Conservation (phyloP, 352 stramenopile species). For the Plasmopara halstedii region DNA sequence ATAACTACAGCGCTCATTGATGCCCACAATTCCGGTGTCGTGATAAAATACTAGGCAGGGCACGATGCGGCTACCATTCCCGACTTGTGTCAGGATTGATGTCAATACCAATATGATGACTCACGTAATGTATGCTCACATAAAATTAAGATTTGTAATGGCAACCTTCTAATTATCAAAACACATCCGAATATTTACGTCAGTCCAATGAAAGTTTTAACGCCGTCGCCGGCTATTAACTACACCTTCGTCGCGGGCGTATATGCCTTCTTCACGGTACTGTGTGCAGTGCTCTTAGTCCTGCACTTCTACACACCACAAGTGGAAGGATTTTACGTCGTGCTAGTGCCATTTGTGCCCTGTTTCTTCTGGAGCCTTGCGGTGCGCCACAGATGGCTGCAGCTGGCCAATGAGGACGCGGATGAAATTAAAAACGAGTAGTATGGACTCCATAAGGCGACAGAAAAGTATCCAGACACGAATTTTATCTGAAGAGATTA, state of each 20-base stretch:
- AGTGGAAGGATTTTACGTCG: constrained; percentile 81
- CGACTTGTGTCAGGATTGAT: no score
- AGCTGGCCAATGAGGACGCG: constrained; percentile 6
- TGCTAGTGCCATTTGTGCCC: constrained; percentile 70
- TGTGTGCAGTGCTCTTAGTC: constrained; percentile 50
- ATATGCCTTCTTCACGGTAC: constrained; percentile 58
- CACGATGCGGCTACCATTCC: no score
- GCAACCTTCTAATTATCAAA: neutral
- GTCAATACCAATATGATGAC: no score
- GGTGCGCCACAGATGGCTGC: constrained; percentile 68
- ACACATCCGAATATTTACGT: no score
- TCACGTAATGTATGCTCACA: neutral
- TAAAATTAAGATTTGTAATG: no score
- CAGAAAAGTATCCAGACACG: neutral
- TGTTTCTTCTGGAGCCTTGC: constrained; percentile 81
- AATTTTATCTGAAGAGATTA: constrained; percentile 12
- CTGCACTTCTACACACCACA: constrained; percentile 55
- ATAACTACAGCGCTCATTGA: no score
- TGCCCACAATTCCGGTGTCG: no score
- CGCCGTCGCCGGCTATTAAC: constrained; percentile 75
- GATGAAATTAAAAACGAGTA: constrained; percentile 21
- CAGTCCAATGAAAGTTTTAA: constrained; percentile 29
- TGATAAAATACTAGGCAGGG: no score
- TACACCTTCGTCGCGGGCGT: constrained; percentile 84
- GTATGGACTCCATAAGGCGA: neutral